phyloP scores from a whole-genome alignment of 257 asterid genomes.

The Solanum arcanum region DNA sequence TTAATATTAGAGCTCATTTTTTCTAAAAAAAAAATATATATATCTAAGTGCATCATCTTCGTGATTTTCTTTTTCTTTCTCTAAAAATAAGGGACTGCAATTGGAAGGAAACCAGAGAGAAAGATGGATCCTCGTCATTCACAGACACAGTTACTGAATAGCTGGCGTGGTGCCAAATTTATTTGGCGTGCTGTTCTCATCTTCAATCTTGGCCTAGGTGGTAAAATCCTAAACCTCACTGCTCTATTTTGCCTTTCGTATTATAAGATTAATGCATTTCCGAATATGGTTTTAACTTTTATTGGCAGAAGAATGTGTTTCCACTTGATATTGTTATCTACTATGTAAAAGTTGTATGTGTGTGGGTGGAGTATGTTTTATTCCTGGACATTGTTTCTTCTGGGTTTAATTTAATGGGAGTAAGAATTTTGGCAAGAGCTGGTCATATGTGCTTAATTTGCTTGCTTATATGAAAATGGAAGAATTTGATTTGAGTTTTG shows the following conservation, averaged over 20 bases:
- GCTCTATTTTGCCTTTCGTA: background rate
- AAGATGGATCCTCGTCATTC: background rate
- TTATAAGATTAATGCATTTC: background rate
- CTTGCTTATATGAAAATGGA: background rate
- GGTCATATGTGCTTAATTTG: background rate
- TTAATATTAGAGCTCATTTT: too few species aligned
- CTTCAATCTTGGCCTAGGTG: slow-evolving; percentile 59
- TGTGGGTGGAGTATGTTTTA: background rate
- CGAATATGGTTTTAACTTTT: background rate
- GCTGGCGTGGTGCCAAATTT: slow-evolving; percentile 24
- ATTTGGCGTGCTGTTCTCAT: slow-evolving; percentile 55
- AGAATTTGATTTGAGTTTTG: background rate
- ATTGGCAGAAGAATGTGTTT: background rate
- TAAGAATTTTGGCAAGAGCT: background rate
- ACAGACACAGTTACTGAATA: background rate
- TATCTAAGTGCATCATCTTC: background rate
- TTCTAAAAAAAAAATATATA: too few species aligned
- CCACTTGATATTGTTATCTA: background rate
- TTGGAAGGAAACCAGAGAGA: background rate
- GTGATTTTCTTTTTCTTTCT: background rate
- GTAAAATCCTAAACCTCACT: slow-evolving; percentile 11
- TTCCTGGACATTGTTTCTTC: background rate
- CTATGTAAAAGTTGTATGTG: background rate
- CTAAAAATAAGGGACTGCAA: background rate
- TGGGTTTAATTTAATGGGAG: background rate